These are phyloP conservation scores for Colletotrichum tabaci DNA, from an alignment of 2,329 filamentous ascomycete genomes.

Conservation along the genomic window DNA sequence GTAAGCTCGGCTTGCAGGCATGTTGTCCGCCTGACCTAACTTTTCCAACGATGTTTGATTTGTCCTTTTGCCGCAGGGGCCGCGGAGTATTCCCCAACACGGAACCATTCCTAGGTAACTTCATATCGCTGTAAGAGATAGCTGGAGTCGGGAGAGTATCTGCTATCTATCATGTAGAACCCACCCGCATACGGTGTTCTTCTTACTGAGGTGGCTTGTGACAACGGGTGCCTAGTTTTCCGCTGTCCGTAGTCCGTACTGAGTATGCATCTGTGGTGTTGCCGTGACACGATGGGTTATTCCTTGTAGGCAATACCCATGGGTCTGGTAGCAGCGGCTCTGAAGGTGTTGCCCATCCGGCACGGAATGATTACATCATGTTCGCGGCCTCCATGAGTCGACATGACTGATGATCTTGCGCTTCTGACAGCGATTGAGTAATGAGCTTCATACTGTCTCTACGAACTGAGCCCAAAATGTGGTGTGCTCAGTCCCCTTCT, in stretches of 20 bases:
- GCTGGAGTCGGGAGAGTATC: not conserved
- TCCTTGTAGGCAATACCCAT: conserved; percentile 2
- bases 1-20: not conserved
- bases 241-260: not conserved
- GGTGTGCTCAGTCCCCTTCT: not conserved
- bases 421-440: not conserved
- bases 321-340: not conserved
- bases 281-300: not conserved
- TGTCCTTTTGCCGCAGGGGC: conserved; percentile 10
- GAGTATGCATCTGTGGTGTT: not conserved
- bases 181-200: not conserved
- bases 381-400: not conserved
- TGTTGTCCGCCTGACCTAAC: conserved; percentile 7
- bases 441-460: not conserved
- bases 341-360: not conserved
- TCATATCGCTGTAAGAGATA: not conserved
- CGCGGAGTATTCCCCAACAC: not conserved
- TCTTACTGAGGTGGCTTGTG: not conserved
- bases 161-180: not conserved
- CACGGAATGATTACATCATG: conserved; percentile 9
- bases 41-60: not conserved
- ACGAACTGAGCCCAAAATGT: not conserved
- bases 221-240: conserved; percentile 5
- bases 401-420: not conserved
- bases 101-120: not conserved